A percentile compares a stretch with the other conserved stretches of the same genome.
These are phyloP conservation scores for Hymenoscyphus infarciens DNA, from an alignment of 2,329 filamentous ascomycete genomes.

Conservation along the genomic window DNA sequence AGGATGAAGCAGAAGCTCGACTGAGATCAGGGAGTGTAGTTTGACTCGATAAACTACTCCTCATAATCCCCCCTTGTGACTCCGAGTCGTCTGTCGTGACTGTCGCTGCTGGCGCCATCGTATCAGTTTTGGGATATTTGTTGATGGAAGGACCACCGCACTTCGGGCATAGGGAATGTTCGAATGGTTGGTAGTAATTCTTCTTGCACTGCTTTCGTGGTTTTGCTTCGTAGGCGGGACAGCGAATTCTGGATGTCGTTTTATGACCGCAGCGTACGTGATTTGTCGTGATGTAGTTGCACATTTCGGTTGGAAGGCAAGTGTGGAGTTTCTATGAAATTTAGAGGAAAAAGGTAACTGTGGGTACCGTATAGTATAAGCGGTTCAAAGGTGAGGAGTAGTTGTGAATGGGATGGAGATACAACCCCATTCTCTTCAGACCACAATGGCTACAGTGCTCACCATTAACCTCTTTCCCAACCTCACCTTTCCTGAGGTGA, in stretches of 20 bases:
- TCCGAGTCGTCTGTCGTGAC: neutral
- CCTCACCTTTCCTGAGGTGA: too few species aligned
- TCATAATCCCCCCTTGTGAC: neutral
- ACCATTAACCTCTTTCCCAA: too few species aligned
- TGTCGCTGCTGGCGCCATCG: neutral
- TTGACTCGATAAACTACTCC: neutral
- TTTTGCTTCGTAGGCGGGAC: neutral
- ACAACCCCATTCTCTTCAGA: neutral
- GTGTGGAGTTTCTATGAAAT: neutral
- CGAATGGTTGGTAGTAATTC: neutral
- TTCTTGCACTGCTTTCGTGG: neutral
- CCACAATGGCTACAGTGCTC: neutral
- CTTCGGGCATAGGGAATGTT: slow-evolving; percentile 2
- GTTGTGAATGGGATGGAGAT: neutral
- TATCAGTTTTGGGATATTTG: neutral
- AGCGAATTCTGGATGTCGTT: neutral
- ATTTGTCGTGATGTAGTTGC: neutral
- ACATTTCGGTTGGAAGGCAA: neutral
- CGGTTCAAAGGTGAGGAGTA: neutral
- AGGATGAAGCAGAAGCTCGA: neutral
- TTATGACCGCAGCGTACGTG: slow-evolving; percentile 4
- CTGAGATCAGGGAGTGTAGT: neutral
- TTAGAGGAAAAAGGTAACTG: neutral
- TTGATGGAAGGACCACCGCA: neutral
- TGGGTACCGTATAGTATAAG: neutral